A percentile compares a stretch with the other conserved stretches of the same genome.
phyloP scores from a whole-genome alignment of 1,139 yeast species.

The Diutina mesorugosa region DNA sequence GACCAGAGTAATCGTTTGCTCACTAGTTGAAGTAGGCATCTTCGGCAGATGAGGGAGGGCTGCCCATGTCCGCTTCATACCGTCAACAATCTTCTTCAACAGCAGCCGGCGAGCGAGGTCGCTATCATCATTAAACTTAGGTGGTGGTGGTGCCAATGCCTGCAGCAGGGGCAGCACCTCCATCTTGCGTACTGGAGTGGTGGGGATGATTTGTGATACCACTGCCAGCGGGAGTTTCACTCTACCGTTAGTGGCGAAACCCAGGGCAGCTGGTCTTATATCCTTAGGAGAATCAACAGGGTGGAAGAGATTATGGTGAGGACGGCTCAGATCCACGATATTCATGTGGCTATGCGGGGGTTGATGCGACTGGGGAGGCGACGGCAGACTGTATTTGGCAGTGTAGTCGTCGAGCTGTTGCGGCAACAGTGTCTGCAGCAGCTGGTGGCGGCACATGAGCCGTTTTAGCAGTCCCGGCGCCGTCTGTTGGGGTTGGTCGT shows the following conservation, averaged over 20 bases:
- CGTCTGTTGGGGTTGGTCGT: conserved; percentile 21
- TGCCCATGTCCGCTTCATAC: conserved; percentile 13
- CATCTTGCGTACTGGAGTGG: conserved; percentile 58
- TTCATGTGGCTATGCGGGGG: conserved; percentile 23
- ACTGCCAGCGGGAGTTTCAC: conserved; percentile 35
- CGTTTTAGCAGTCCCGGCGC: conserved; percentile 27
- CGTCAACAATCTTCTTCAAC: conserved; percentile 26
- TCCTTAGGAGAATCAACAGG: background rate
- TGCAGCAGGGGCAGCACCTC: conserved; percentile 14
- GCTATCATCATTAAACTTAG: conserved; percentile 5
- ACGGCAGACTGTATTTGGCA: conserved; percentile 4
- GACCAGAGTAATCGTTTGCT: background rate
- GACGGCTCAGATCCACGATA: conserved; percentile 15
- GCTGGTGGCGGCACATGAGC: conserved; percentile 25
- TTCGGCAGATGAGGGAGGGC: background rate
- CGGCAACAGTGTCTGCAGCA: conserved; percentile 25
- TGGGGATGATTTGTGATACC: conserved; percentile 38
- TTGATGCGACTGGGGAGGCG: background rate
- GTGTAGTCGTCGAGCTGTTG: conserved; percentile 5
- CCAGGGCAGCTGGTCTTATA: conserved; percentile 8
- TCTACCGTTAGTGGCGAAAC: conserved; percentile 39
- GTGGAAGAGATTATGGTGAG: background rate
- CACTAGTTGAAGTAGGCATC: background rate
- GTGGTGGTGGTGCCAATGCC: conserved; percentile 1
- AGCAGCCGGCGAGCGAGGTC: conserved; percentile 22